A percentile compares a stretch with the other conserved stretches of the same genome.
These are phyloP conservation scores for Mucor lusitanicus DNA, from an alignment of 371 early-diverging fungal genomes.

Conservation along the genomic window DNA sequence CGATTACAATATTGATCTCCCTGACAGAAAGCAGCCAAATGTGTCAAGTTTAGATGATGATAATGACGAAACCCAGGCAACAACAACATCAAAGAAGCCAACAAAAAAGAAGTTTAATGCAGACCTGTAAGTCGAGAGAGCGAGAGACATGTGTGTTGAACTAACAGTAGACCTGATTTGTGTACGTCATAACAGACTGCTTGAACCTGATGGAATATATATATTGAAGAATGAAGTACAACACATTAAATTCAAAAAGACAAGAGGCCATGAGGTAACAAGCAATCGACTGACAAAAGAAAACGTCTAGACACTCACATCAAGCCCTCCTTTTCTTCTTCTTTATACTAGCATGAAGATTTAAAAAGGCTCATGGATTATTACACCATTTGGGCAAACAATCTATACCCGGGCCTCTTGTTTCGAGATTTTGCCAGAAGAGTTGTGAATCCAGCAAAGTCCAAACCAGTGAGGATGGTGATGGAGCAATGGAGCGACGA, in stretches of 20 bases:
- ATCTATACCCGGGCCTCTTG: conserved; percentile 48
- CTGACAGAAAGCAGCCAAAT: neutral
- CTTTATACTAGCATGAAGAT: conserved; percentile 31
- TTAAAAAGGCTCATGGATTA: conserved; percentile 49
- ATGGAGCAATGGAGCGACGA: conserved; percentile 34
- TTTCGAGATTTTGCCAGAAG: conserved; percentile 46
- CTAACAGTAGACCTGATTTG: neutral
- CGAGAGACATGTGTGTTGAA: neutral
- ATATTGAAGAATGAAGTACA: conserved; percentile 28
- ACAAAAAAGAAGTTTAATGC: neutral
- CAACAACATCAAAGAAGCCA: neutral
- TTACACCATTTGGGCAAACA: conserved; percentile 61
- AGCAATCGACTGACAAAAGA: neutral
- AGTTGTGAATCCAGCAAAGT: conserved; percentile 41
- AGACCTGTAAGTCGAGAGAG: neutral
- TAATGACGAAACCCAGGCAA: neutral
- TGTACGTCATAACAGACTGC: conserved; percentile 15
- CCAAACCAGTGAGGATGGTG: conserved; percentile 23
- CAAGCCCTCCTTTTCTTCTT: no score
- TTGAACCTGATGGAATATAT: conserved; percentile 27
- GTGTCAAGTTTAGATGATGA: neutral
- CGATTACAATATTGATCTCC: conserved; percentile 10
- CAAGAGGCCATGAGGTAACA: conserved; percentile 32
- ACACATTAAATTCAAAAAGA: conserved; percentile 33
- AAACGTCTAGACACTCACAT: neutral